A percentile compares a stretch with the other conserved stretches of the same genome.
Conservation (phyloP, 306 rosid genomes). For the Prunus davidiana region DNA sequence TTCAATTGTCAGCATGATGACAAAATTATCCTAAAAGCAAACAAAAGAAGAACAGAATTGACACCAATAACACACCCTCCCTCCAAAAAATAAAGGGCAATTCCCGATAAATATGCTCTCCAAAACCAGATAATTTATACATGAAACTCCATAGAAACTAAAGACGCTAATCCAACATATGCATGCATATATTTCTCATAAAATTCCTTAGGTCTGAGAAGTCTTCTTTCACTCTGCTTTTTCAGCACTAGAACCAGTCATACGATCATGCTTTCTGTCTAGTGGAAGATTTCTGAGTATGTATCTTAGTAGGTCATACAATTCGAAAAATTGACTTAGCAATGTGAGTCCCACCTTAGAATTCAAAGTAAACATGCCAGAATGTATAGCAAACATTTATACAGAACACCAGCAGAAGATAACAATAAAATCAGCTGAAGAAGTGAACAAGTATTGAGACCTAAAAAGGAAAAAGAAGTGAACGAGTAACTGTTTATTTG, state of each 20-base stretch:
- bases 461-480: neutral
- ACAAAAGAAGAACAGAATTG: neutral
- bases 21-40: conserved; percentile 6
- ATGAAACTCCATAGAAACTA: neutral
- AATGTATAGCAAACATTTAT: neutral
- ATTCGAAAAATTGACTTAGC: conserved; percentile 1
- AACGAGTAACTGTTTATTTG: neutral
- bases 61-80: neutral
- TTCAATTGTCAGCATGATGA: conserved; percentile 16
- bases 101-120: too few relatives aligned
- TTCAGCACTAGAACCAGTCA: neutral
- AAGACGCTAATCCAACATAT: neutral
- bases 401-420: conserved; percentile 2
- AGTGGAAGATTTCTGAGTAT: neutral
- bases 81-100: neutral
- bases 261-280: neutral
- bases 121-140: neutral
- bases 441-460: neutral
- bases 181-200: neutral
- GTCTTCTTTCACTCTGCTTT: neutral
- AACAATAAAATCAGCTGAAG: conserved; percentile 10
- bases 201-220: neutral
- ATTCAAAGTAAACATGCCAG: neutral
- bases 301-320: neutral
- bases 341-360: neutral